Base-by-base conservation (phyloP, 805 yeast genomes). In the Ogataea sp. region DNA sequence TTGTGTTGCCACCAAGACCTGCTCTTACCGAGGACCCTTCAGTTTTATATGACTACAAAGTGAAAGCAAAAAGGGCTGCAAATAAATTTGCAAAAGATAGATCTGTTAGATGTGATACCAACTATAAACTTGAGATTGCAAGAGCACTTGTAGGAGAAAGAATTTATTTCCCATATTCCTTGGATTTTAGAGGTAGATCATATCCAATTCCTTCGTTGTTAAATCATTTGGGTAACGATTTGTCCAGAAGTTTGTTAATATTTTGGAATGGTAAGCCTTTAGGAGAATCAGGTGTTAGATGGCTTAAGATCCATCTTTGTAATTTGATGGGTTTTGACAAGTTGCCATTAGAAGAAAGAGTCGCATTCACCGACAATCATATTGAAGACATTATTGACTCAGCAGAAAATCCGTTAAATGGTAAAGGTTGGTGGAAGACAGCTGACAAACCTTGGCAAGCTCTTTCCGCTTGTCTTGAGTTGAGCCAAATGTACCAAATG, bases 101-200 rank as follows among this genome's bases (percentile, higher is more conserved):
- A 59, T 89, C 97, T 0, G 83, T 81, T 56, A 76, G 98, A 59
- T 93, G 98, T 65, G 97, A 89, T 60, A 71, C 85, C 45, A 90
- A 93, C 58, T 93, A 93, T 59, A 93, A 87, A 58, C 64, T 93
- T 38, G 98, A 93, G 59, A 87, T 93, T 55, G 97, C 98, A 1
- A 73, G 97, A 47, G 96, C 96, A 0, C 87, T 82, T 60, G 62
- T 83, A 26, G 94, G 94, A 20, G 93, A 83, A 56, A 71, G 71
- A 49, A 73, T 83, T 50, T 83, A 72, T 53, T 83, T 83, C 65
- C 93, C 94, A 8, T 90, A 84, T 54, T 82, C 82, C 45, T 62
- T 83, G 41, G 94, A 83, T 58, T 83, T 83, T 52, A 73, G 94
- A 62, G 94, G 94, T 7, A 73, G 94, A 59, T 87, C 90, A 2